Percentiles rank a stretch among this genome's conserved stretches.
Evolutionary conservation across 2,329 filamentous ascomycete species (phyloP).

Genomic region (Metarhizium robertsii): DNA sequence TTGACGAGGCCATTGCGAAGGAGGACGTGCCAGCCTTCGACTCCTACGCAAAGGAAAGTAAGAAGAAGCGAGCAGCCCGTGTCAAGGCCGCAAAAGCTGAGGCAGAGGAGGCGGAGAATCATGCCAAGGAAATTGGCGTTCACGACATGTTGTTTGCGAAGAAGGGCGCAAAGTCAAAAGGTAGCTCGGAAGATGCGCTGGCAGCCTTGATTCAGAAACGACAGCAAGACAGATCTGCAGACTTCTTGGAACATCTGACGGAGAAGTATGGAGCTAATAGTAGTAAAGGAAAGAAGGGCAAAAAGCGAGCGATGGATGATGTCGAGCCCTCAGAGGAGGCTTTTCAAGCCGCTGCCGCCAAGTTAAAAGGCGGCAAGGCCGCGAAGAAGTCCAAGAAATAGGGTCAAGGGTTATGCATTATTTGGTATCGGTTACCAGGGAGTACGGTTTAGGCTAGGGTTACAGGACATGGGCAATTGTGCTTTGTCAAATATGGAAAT

Average conservation of each 20-base stretch:
- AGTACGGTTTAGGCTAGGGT: conserved; percentile 1
- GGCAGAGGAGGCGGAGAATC: conserved; percentile 61
- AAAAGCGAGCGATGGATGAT: conserved; percentile 49
- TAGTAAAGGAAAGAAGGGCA: conserved; percentile 39
- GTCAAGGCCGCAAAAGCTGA: conserved; percentile 56
- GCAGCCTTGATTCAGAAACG: conserved; percentile 67
- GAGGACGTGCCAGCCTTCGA: conserved; percentile 58
- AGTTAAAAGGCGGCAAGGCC: conserved; percentile 24
- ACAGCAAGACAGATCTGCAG: conserved; percentile 50
- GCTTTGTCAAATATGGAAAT: no score
- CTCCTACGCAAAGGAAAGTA: conserved; percentile 66
- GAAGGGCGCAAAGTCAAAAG: conserved; percentile 35
- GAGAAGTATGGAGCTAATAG: conserved; percentile 57
- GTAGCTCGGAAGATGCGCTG: conserved; percentile 43
- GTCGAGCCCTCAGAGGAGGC: conserved; percentile 49
- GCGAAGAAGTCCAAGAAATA: conserved; percentile 4
- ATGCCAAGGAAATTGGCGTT: conserved; percentile 66
- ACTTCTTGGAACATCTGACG: conserved; percentile 64
- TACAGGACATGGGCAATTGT: background rate
- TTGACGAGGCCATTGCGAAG: conserved; percentile 67
- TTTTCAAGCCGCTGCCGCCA: conserved; percentile 47
- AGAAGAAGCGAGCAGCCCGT: conserved; percentile 50
- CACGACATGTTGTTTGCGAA: conserved; percentile 58
- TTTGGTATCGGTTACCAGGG: conserved; percentile 3
- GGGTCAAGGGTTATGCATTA: background rate